These are phyloP conservation scores for Termitomyces sp. DNA, from an alignment of 768 basidiomycete species.

Conservation along the genomic window DNA sequence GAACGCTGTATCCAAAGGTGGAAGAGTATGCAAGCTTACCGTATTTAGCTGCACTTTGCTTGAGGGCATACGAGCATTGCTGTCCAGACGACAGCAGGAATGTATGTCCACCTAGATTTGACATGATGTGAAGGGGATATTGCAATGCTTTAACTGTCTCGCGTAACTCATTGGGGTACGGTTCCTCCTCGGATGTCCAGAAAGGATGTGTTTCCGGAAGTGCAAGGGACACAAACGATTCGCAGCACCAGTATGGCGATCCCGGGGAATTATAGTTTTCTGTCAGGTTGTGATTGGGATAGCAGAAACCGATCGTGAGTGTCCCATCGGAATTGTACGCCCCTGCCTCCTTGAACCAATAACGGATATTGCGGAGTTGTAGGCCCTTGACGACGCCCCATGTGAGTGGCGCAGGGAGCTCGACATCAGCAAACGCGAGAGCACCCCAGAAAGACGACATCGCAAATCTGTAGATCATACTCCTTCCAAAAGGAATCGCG, in stretches of 20 bases:
- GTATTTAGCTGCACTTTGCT: conserved; percentile 76
- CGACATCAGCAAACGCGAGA: conserved; percentile 66
- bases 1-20: conserved; percentile 76
- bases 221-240: conserved; percentile 66
- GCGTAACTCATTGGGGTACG: conserved; percentile 48
- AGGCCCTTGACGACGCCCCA: conserved; percentile 77
- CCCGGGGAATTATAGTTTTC: conserved; percentile 81
- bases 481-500: conserved; percentile 72
- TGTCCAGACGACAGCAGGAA: conserved; percentile 75
- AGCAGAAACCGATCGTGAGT: conserved; percentile 66
- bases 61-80: conserved; percentile 75
- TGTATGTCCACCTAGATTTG: conserved; percentile 59
- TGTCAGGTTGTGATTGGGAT: conserved; percentile 72
- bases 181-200: conserved; percentile 66
- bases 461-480: conserved; percentile 77
- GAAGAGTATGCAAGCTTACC: conserved; percentile 75
- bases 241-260: conserved; percentile 81
- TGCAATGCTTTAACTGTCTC: conserved; percentile 47
- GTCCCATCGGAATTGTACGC: conserved; percentile 63
- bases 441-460: conserved; percentile 81
- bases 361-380: conserved; percentile 68
- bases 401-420: conserved; percentile 62
- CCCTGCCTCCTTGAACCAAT: conserved; percentile 63
- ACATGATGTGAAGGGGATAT: conserved; percentile 67
- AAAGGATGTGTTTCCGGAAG: conserved; percentile 66